A percentile compares a stretch with the other conserved stretches of the same genome.
Conservation (phyloP, 768 basidiomycete species). For the Tylopilus subfusipes region DNA sequence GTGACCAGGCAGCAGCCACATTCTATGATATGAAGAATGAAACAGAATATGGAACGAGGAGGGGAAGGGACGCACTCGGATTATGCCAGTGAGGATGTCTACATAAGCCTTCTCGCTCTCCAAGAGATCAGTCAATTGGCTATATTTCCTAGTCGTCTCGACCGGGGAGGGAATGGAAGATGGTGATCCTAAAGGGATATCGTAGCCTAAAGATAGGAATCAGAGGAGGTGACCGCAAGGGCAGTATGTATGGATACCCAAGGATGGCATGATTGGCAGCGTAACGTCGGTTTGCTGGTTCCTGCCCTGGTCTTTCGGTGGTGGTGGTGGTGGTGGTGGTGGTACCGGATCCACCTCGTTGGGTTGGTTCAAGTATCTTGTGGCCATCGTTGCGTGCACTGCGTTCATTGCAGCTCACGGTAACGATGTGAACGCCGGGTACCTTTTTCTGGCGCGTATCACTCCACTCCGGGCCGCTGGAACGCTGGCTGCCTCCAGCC, state of each 20-base stretch:
- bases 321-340: constrained; percentile 18
- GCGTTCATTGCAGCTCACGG: constrained; percentile 3
- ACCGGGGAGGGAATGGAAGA: constrained; percentile 32
- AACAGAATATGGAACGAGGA: constrained; percentile 1
- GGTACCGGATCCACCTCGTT: background rate
- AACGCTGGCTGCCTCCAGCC: background rate
- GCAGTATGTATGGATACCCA: constrained; percentile 18
- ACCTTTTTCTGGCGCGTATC: background rate
- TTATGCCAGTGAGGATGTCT: constrained; percentile 83
- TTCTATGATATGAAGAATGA: constrained; percentile 51
- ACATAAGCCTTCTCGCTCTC: constrained; percentile 93
- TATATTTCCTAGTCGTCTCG: constrained; percentile 58
- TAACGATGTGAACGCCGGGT: background rate
- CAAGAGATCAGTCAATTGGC: constrained; percentile 88
- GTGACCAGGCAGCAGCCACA: constrained; percentile 97
- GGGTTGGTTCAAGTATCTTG: background rate
- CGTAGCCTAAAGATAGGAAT: constrained; percentile 21
- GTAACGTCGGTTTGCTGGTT: background rate
- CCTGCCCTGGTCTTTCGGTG: constrained; percentile 19
- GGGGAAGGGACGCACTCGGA: constrained; percentile 61
- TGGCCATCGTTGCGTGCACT: constrained; percentile 3
- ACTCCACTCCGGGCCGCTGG: background rate
- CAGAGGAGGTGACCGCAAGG: constrained; percentile 10
- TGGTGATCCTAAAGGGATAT: constrained; percentile 21
- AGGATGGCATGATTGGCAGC: constrained; percentile 16